phyloP scores from a whole-genome alignment of 164 flowering plant genomes.

The Cinnamomum micranthum region DNA sequence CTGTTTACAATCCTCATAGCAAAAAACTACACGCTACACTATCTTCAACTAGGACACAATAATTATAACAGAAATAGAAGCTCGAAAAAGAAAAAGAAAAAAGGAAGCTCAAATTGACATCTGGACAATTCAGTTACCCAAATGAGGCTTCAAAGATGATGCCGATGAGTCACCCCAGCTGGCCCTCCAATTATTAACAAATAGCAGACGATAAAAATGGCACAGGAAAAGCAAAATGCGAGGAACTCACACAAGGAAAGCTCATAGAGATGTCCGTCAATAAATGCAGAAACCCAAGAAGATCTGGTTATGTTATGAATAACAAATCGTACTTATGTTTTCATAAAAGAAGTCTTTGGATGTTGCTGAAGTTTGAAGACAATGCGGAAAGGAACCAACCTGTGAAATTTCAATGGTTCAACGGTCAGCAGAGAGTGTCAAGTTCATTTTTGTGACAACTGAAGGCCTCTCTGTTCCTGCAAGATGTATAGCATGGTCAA shows the following conservation, averaged over 20 bases:
- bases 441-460: conserved; percentile 70
- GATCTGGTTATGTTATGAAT: too few species aligned
- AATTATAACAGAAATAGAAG: too few species aligned
- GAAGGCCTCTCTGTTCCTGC: conserved; percentile 75
- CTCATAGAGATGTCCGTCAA: not conserved
- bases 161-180: too few species aligned
- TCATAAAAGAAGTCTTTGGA: conserved; percentile 66
- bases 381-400: conserved; percentile 67
- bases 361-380: conserved; percentile 66
- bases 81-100: too few species aligned
- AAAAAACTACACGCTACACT: too few species aligned
- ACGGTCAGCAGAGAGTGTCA: conserved; percentile 93
- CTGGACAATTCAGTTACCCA: not conserved
- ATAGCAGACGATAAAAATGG: not conserved
- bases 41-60: too few species aligned
- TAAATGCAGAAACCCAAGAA: not conserved
- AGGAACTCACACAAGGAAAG: not conserved
- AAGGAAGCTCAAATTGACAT: conserved; percentile 1
- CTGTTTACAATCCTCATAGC: too few species aligned
- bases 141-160: not conserved
- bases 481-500: conserved; percentile 3
- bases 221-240: not conserved
- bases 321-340: not conserved
- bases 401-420: conserved; percentile 27
- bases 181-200: not conserved